These are phyloP conservation scores for Aspergillus transmontanensis DNA, from an alignment of 2,329 filamentous ascomycete species.

Conservation along the genomic window DNA sequence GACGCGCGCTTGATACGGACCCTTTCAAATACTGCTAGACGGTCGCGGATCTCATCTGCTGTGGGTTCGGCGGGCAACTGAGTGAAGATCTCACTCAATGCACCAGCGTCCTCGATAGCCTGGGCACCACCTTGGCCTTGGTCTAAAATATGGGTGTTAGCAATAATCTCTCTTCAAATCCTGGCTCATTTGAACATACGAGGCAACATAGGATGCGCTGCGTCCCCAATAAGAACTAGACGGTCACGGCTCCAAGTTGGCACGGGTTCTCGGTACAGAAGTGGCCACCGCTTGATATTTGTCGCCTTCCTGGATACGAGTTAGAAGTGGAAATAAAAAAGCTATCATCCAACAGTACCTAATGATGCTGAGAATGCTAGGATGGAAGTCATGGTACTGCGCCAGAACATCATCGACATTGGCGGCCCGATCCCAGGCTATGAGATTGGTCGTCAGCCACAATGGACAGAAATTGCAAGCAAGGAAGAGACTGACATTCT, in stretches of 20 bases:
- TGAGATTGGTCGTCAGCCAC: background rate
- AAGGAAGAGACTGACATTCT: background rate
- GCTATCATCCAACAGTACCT: background rate
- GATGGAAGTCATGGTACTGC: background rate
- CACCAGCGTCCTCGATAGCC: background rate
- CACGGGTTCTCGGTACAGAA: constrained; percentile 31
- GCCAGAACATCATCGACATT: background rate
- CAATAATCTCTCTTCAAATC: background rate
- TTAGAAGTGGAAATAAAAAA: background rate
- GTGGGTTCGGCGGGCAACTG: background rate
- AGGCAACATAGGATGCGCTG: constrained; percentile 29
- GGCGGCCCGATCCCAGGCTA: background rate
- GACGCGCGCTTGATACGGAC: background rate
- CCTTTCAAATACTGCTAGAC: background rate
- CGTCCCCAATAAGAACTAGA: constrained; percentile 35
- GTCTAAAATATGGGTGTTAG: background rate
- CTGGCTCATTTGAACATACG: background rate
- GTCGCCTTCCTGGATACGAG: background rate
- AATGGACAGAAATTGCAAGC: background rate
- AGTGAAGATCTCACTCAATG: background rate
- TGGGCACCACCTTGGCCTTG: background rate
- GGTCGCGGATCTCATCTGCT: background rate
- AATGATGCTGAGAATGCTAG: background rate
- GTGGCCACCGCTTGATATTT: constrained; percentile 24
- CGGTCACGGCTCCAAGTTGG: constrained; percentile 26